phyloP scores from a whole-genome alignment of 192 early-diverging fungal species.

The Spizellomyces punctatus region DNA sequence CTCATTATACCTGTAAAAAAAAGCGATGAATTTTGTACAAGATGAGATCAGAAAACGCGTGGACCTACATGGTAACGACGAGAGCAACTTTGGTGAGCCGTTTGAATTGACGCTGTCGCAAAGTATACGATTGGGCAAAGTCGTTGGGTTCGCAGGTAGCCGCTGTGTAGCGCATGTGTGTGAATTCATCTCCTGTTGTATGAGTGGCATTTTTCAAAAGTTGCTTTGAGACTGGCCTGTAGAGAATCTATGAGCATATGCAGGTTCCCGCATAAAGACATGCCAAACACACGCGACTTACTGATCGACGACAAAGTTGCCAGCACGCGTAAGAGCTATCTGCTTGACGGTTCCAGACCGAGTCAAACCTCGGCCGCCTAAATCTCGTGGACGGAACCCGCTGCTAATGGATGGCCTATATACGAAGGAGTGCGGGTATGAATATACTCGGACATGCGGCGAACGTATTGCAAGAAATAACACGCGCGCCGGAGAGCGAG shows the following conservation, averaged over 20 bases:
- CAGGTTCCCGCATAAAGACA: background rate
- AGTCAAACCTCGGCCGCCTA: slow-evolving; percentile 12
- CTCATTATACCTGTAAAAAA: slow-evolving; percentile 63
- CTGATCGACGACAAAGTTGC: slow-evolving; percentile 45
- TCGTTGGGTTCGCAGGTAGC: slow-evolving; percentile 69
- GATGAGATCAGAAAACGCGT: background rate
- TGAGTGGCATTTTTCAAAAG: slow-evolving; percentile 42
- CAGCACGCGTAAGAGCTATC: slow-evolving; percentile 38
- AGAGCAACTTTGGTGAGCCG: slow-evolving; percentile 68
- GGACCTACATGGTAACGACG: slow-evolving; percentile 72
- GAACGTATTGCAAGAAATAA: too few species aligned
- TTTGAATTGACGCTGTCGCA: slow-evolving; percentile 58
- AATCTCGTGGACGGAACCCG: slow-evolving; percentile 7
- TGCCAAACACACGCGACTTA: background rate
- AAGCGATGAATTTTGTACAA: background rate
- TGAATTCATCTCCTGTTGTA: slow-evolving; percentile 64
- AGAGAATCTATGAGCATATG: background rate
- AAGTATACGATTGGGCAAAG: slow-evolving; percentile 62
- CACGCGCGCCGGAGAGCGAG: too few species aligned
- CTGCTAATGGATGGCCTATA: too few species aligned
- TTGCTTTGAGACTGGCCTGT: slow-evolving; percentile 36
- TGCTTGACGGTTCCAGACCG: slow-evolving; percentile 30
- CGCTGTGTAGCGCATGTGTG: slow-evolving; percentile 75
- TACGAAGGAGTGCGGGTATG: too few species aligned
- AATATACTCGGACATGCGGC: too few species aligned